A percentile compares a stretch with the other conserved stretches of the same genome.
Evolutionary conservation across 1,139 yeast species (phyloP).

Genomic region (Kodamaea anthophila): DNA sequence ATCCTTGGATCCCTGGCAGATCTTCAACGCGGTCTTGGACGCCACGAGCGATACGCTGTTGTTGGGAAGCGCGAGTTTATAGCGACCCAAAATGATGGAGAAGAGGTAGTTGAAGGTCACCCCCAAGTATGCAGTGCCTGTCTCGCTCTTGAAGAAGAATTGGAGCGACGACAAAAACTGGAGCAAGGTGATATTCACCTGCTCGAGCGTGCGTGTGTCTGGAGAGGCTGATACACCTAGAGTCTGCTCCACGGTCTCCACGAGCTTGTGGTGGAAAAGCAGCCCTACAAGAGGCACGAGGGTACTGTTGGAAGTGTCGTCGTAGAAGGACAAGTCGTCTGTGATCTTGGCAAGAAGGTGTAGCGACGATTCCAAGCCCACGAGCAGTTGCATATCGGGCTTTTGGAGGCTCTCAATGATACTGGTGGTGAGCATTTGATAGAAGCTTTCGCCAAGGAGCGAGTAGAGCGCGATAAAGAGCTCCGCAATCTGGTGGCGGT

Average conservation of each 20-base stretch:
- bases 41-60: conserved; percentile 32
- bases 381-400: too few species aligned
- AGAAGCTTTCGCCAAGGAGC: conserved; percentile 51
- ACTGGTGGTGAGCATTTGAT: conserved; percentile 14
- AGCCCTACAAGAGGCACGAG: conserved; percentile 23
- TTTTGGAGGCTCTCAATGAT: conserved; percentile 6
- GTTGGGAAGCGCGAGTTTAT: conserved; percentile 6
- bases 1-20: conserved; percentile 56
- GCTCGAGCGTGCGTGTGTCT: conserved; percentile 2
- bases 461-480: conserved; percentile 66
- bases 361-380: conserved; percentile 69
- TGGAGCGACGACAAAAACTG: conserved; percentile 49
- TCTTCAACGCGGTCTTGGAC: conserved; percentile 53
- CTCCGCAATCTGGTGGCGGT: conserved; percentile 70
- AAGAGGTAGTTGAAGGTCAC: conserved; percentile 45
- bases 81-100: conserved; percentile 23
- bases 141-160: conserved; percentile 42
- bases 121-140: conserved; percentile 36
- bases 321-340: conserved; percentile 43
- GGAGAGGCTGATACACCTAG: conserved; percentile 6
- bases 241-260: conserved; percentile 15
- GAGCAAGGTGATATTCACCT: conserved; percentile 32
- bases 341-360: conserved; percentile 54
- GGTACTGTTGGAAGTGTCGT: conserved; percentile 21
- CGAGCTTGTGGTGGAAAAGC: conserved; percentile 22